Base-by-base conservation (phyloP, 768 basidiomycete genomes). In the Boletus vermiculosoides region DNA sequence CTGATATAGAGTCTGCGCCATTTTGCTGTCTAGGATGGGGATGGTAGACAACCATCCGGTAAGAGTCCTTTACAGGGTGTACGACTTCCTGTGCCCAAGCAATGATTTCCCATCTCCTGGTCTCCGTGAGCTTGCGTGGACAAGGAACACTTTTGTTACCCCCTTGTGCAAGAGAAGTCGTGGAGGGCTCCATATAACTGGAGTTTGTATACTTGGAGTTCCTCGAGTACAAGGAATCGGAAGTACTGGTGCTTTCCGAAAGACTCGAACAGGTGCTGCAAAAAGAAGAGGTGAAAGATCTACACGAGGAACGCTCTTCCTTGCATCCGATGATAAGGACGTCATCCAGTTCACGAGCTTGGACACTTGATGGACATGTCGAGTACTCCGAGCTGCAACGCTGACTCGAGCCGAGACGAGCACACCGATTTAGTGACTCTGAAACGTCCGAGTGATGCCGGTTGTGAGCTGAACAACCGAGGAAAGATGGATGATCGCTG, bases 41-140 rank as follows among this genome's bases (percentile, higher is more conserved):
- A 40, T 57, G 34, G 52, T 9, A 33, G 16, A 62, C 15, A 37
- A 41, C 49, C 63, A 70, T 66, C 40, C 46, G 56, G 18, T 71
- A 70, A 16, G 57, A 55, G 47, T 70, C 68, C 40, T 63, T 57
- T 33, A 69, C 60, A 11, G 69, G 68, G 18, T 64, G 62, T 44
- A 61, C 59, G 25, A 66, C 57, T 42, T 52, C 18, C 20, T 50
- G 54, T 44, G 57, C 61, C 69, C 68, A 70, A 20, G 55, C 50
- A 52, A 58, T 31, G 16, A 70, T 63, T n/a, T 57, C 61, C 25
- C 42, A 31, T 48, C 59, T 58, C 44, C 53, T 66, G 37, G 47
- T 56, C 48, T 63, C 58, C 23, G 54, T 52, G 40, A 56, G 33
- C 47, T 23, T 52, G 46, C 40, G 31, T n/a, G 42, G n/a, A 41